Conservation (phyloP, 768 basidiomycete genomes). For the Auricularia sp. region DNA sequence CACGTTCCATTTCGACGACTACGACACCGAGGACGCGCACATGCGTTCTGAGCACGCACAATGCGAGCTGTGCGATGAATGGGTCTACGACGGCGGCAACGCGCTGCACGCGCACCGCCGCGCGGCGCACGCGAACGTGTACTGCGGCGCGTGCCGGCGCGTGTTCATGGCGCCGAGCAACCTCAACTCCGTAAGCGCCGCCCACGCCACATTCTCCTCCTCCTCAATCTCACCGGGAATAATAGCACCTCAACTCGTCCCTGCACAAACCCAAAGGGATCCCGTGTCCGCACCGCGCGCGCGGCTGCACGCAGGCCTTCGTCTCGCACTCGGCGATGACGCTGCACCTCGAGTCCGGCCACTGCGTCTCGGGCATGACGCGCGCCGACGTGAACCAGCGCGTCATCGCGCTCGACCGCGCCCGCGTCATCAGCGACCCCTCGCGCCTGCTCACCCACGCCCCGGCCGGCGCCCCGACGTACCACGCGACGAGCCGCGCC, state of each 20-base stretch:
- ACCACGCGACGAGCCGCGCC: constrained; percentile 28
- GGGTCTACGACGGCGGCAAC: constrained; percentile 29
- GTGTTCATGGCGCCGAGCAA: neutral
- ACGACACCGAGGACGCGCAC: constrained; percentile 31
- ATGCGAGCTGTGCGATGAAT: neutral
- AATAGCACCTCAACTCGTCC: constrained; percentile 44
- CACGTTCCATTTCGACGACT: constrained; percentile 29
- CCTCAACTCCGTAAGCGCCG: constrained; percentile 33
- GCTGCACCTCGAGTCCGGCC: constrained; percentile 54
- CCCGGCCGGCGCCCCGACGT: constrained; percentile 5
- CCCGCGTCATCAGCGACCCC: constrained; percentile 47
- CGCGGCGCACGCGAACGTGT: neutral
- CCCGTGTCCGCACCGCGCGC: constrained; percentile 23
- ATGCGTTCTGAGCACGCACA: constrained; percentile 32
- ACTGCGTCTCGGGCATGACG: constrained; percentile 41
- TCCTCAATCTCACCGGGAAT: neutral
- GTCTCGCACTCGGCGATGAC: constrained; percentile 44
- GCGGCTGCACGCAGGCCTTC: constrained; percentile 38
- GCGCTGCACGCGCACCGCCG: constrained; percentile 22
- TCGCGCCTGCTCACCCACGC: constrained; percentile 33
- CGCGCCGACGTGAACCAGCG: constrained; percentile 30
- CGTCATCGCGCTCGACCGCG: constrained; percentile 34
- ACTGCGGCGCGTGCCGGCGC: neutral
- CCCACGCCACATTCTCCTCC: constrained; percentile 36
- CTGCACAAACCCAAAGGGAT: constrained; percentile 32